Percentiles rank a stretch among this genome's conserved stretches.
These are phyloP conservation scores for Phytophthora palmivora DNA, from an alignment of 352 stramenopile genomes.

Conservation along the genomic window DNA sequence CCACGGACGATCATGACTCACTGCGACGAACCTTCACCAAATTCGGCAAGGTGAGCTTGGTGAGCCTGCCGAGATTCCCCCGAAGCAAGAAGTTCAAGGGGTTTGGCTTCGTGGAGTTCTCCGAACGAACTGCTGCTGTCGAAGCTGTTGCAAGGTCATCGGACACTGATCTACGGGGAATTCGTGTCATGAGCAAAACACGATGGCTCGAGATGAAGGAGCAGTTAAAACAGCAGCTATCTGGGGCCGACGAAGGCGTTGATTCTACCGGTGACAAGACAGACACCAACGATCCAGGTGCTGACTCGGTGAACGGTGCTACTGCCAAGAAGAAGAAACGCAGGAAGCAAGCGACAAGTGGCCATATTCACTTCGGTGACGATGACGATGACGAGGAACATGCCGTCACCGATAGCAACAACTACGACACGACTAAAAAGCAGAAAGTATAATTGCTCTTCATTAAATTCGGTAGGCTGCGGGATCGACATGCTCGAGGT, in stretches of 20 bases:
- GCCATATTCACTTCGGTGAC: slow-evolving; percentile 55
- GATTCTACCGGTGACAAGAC: not conserved
- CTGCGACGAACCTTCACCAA: slow-evolving; percentile 58
- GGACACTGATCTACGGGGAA: slow-evolving; percentile 37
- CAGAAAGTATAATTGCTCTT: slow-evolving; percentile 29
- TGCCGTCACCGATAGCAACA: not conserved
- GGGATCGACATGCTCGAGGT: slow-evolving; percentile 78
- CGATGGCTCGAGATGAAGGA: slow-evolving; percentile 71
- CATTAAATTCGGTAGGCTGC: slow-evolving; percentile 75
- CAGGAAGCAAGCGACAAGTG: slow-evolving; percentile 16
- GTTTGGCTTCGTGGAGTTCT: slow-evolving; percentile 87
- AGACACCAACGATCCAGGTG: not conserved
- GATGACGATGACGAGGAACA: slow-evolving; percentile 29
- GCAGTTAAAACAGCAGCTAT: slow-evolving; percentile 62
- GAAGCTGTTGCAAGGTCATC: slow-evolving; percentile 27
- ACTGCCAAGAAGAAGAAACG: slow-evolving; percentile 14
- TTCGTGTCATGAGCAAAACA: slow-evolving; percentile 67
- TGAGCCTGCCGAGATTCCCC: slow-evolving; percentile 77
- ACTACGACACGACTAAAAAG: slow-evolving; percentile 24
- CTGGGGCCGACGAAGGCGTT: not conserved
- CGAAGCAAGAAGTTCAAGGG: slow-evolving; percentile 80
- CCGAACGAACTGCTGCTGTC: slow-evolving; percentile 37
- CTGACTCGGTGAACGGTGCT: not conserved
- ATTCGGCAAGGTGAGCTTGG: slow-evolving; percentile 80
- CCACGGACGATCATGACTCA: slow-evolving; percentile 71